A percentile compares a stretch with the other conserved stretches of the same genome.
Evolutionary conservation across 495 filamentous ascomycete species (phyloP).

Genomic region (Neurospora pannonica): DNA sequence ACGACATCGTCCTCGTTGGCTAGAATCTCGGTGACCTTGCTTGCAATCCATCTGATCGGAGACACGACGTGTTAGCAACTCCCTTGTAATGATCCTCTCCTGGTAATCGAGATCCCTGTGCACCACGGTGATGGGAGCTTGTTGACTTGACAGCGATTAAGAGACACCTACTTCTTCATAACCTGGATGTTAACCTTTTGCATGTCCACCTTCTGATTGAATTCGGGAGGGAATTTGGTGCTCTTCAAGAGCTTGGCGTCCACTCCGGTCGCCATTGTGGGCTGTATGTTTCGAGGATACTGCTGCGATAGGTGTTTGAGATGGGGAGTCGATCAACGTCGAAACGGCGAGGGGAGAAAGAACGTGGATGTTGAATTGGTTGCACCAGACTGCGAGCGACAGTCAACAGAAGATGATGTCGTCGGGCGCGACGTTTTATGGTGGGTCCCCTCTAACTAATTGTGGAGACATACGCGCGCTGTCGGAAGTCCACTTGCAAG

Average conservation of each 20-base stretch:
- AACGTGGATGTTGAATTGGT: not conserved
- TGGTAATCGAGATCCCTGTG: not conserved
- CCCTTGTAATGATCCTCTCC: not conserved
- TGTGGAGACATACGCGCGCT: conserved; percentile 1
- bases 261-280: conserved; percentile 59
- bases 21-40: conserved; percentile 75
- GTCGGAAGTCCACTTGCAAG: not conserved
- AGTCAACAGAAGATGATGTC: conserved; percentile 1
- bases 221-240: conserved; percentile 92
- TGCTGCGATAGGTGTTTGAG: not conserved
- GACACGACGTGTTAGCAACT: conserved; percentile 5
- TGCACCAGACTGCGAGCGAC: not conserved
- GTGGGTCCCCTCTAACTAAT: conserved; percentile 1
- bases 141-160: not conserved
- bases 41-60: conserved; percentile 73
- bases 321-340: not conserved
- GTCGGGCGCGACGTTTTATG: conserved; percentile 3
- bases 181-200: conserved; percentile 92
- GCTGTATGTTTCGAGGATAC: not conserved
- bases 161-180: conserved; percentile 77
- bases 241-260: conserved; percentile 79
- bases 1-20: conserved; percentile 91
- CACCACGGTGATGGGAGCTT: not conserved
- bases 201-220: conserved; percentile 93
- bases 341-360: not conserved